phyloP scores from a whole-genome alignment of 1,139 yeast genomes.

The Debaryomycetaceae sp. region DNA sequence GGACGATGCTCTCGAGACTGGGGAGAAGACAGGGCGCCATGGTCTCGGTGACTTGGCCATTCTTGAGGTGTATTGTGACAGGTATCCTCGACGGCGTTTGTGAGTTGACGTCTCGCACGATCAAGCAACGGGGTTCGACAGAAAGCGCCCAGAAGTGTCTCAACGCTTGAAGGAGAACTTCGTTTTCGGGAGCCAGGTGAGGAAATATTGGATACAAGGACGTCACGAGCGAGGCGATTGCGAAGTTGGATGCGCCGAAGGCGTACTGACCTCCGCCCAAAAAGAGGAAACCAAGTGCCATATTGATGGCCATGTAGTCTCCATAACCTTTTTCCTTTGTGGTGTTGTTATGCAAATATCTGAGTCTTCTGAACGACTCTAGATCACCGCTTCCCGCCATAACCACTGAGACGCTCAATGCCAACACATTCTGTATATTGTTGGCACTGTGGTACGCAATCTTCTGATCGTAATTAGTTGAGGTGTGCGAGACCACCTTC shows the following conservation, averaged over 20 bases:
- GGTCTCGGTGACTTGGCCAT: slow-evolving; percentile 28
- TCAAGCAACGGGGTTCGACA: slow-evolving; percentile 75
- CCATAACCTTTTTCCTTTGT: slow-evolving; percentile 56
- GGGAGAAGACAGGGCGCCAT: slow-evolving; percentile 72
- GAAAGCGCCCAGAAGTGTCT: slow-evolving; percentile 91
- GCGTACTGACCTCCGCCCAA: slow-evolving; percentile 94
- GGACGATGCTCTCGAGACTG: slow-evolving; percentile 45
- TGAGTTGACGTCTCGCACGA: slow-evolving; percentile 66
- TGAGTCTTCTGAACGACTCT: slow-evolving; percentile 66
- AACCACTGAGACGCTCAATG: slow-evolving; percentile 64
- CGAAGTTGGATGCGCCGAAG: slow-evolving; percentile 58
- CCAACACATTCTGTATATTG: slow-evolving; percentile 56
- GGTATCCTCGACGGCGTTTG: slow-evolving; percentile 52
- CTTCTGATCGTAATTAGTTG: slow-evolving; percentile 55
- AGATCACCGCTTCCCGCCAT: slow-evolving; percentile 95
- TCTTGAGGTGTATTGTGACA: slow-evolving; percentile 41
- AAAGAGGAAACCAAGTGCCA: slow-evolving; percentile 84
- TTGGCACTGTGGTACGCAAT: slow-evolving; percentile 56
- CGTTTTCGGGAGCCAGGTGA: slow-evolving; percentile 36
- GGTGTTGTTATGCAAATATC: slow-evolving; percentile 63
- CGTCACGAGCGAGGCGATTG: slow-evolving; percentile 69
- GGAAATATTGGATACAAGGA: slow-evolving; percentile 78
- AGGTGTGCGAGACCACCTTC: slow-evolving; percentile 47
- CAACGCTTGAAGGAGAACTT: slow-evolving; percentile 76
- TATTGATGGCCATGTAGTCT: slow-evolving; percentile 71